These are phyloP conservation scores for Discostella stelligeroides DNA, from an alignment of 108 stramenopile species.

Conservation along the genomic window DNA sequence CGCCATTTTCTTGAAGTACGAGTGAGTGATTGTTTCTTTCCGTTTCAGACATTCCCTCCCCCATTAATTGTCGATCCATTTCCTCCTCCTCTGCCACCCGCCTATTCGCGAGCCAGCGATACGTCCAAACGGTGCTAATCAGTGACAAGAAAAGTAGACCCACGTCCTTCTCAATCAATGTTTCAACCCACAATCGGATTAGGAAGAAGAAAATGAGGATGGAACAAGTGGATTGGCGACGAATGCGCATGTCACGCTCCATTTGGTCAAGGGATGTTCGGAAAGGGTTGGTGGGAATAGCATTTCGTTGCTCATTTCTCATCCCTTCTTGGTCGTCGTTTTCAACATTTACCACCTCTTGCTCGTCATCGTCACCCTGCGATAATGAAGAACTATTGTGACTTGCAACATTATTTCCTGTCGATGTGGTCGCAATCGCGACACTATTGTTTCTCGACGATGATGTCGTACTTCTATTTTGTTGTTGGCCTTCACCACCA, in stretches of 20 bases:
- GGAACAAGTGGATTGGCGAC: conserved; percentile 70
- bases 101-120: conserved; percentile 63
- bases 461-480: background rate
- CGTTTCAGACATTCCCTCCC: background rate
- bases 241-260: conserved; percentile 69
- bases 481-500: background rate
- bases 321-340: background rate
- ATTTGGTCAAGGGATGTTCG: conserved; percentile 44
- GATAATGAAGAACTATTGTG: too few species aligned
- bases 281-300: conserved; percentile 28
- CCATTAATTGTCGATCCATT: conserved; percentile 60
- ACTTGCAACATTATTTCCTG: background rate
- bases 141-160: conserved; percentile 66
- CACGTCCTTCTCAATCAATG: conserved; percentile 62
- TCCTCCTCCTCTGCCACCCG: conserved; percentile 82
- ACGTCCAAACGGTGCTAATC: conserved; percentile 74
- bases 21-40: background rate
- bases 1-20: conserved; percentile 7
- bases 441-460: background rate
- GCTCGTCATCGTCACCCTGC: background rate
- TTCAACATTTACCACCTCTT: background rate
- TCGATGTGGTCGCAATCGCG: background rate
- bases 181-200: conserved; percentile 83
- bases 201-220: conserved; percentile 72
- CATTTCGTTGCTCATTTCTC: background rate